A percentile compares a stretch with the other conserved stretches of the same genome.
Evolutionary conservation across 495 filamentous ascomycete genomes (phyloP).

Genomic region (Penicillium subrubescens): DNA sequence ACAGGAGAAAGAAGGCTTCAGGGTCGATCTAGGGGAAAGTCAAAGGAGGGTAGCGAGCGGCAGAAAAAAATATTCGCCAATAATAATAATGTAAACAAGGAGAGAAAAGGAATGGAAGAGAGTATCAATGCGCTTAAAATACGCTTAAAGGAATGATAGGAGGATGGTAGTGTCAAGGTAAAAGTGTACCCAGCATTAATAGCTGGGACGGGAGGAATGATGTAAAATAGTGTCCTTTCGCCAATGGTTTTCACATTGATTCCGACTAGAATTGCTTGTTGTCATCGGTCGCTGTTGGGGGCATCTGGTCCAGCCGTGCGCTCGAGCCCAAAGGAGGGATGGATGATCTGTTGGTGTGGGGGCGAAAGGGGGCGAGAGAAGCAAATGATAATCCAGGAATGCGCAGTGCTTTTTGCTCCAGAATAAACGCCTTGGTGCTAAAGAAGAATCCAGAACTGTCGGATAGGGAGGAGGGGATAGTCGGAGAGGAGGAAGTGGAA

Average conservation of each 20-base stretch:
- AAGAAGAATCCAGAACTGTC: constrained; percentile 4
- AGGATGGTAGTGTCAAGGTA: not conserved
- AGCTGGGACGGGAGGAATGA: constrained; percentile 4
- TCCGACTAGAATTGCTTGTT: not conserved
- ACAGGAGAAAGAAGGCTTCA: constrained; percentile 17
- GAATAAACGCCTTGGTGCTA: constrained; percentile 12
- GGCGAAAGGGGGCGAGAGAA: not conserved
- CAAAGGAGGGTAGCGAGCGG: constrained; percentile 8
- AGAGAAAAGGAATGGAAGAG: not conserved
- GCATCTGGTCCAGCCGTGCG: constrained; percentile 31
- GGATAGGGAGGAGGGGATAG: constrained; percentile 5
- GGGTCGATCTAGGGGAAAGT: constrained; percentile 6
- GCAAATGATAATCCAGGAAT: constrained; percentile 14
- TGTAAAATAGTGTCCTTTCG: not conserved
- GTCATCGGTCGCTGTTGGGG: constrained; percentile 7
- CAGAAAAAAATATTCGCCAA: not conserved
- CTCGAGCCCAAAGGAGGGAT: constrained; percentile 7
- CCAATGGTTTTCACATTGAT: constrained; percentile 1
- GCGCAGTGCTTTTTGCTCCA: constrained; percentile 24
- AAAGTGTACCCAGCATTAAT: not conserved
- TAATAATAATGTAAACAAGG: not conserved
- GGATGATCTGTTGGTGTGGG: not conserved
- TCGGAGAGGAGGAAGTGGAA: constrained; percentile 1
- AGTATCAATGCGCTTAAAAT: not conserved
- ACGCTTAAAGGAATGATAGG: not conserved